Evolutionary conservation across 2,329 filamentous ascomycete genomes (phyloP), one percentile per base, ranked within the genome.

Genomic region (Neoarthrinium moseri): DNA sequence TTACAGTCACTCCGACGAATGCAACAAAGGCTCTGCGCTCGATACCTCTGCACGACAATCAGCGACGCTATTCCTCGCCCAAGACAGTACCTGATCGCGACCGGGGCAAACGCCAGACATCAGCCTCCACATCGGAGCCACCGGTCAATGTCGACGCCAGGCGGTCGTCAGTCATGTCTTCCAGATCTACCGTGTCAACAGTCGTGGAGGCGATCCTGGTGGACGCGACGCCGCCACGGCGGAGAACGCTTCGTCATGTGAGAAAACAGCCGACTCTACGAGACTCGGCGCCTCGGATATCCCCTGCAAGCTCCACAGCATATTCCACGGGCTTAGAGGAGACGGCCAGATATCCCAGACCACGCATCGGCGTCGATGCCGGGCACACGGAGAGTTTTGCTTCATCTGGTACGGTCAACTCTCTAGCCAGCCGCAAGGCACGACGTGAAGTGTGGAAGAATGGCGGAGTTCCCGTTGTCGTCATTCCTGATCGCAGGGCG

Each of bases 381-480:
- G 52, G 51, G 36, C 65, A 68, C n/a, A 62, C 67, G 24, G 73
- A 77, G 4, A 82, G 77, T 46, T 62, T 74, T 43, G 63, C 64
- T 22, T 83, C 80, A 2, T 75, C 63, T 29, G 63, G 64, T 4
- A 78, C 78, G 0, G 53, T 61, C 20, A 77, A 69, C 49, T 80
- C 78, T 5, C 65, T 75, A 4, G 71, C 74, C 1, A 83, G 77
- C 51, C 68, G 69, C 6, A 80, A 71, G 54, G 78, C 78, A 4
- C 70, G 82, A n/a, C 73, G 75, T 13, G 78, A 83, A 24, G 66
- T 85, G 3, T 73, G 76, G 68, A 83, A 77, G 52, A 77, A 64
- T 43, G 82, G 81, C 6, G 80, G 70, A 3, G 81, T 86, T 8
- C 82, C 82, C 2, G 81, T 86, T 6, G 72, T 84, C 6, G 71